A percentile compares a stretch with the other conserved stretches of the same genome.
Evolutionary conservation across 2,329 filamentous ascomycete genomes (phyloP).

Genomic region (Hypoxylon sp.): DNA sequence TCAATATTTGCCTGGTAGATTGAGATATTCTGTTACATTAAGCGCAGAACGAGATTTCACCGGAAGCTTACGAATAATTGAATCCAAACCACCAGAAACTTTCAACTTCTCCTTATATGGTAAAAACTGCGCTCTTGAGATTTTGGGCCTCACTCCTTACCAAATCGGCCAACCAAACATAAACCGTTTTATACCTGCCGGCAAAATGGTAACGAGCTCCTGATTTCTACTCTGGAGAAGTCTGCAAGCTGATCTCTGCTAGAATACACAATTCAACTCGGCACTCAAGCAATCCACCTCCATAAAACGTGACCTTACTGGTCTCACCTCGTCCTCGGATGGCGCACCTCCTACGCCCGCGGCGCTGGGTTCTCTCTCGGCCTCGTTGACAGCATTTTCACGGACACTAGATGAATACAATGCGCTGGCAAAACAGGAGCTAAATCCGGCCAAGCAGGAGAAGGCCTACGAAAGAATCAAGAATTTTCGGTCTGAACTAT

Average conservation of each 20-base stretch:
- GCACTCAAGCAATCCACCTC: slow-evolving; percentile 87
- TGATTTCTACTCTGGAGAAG: too few relatives aligned
- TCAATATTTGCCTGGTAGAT: slow-evolving; percentile 5
- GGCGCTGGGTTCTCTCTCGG: slow-evolving; percentile 75
- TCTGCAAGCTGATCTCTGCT: not conserved
- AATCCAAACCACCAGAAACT: not conserved
- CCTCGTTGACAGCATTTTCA: slow-evolving; percentile 78
- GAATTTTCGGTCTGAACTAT: slow-evolving; percentile 85
- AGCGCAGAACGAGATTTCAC: not conserved
- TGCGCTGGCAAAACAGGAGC: slow-evolving; percentile 85
- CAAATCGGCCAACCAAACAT: not conserved
- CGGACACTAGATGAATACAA: slow-evolving; percentile 95
- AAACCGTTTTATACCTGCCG: not conserved
- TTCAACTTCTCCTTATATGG: not conserved
- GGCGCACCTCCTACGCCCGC: slow-evolving; percentile 69
- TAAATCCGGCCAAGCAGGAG: slow-evolving; percentile 90
- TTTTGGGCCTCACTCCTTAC: not conserved
- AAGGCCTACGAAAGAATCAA: slow-evolving; percentile 89
- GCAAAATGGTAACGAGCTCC: slow-evolving; percentile 27
- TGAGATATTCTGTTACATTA: not conserved
- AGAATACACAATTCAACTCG: slow-evolving; percentile 90
- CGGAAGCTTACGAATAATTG: not conserved
- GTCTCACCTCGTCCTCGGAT: slow-evolving; percentile 66
- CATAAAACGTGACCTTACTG: slow-evolving; percentile 81
- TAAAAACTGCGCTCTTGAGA: not conserved